phyloP scores from a whole-genome alignment of 2,329 filamentous ascomycete genomes.

The Trichophyton benhamiae region DNA sequence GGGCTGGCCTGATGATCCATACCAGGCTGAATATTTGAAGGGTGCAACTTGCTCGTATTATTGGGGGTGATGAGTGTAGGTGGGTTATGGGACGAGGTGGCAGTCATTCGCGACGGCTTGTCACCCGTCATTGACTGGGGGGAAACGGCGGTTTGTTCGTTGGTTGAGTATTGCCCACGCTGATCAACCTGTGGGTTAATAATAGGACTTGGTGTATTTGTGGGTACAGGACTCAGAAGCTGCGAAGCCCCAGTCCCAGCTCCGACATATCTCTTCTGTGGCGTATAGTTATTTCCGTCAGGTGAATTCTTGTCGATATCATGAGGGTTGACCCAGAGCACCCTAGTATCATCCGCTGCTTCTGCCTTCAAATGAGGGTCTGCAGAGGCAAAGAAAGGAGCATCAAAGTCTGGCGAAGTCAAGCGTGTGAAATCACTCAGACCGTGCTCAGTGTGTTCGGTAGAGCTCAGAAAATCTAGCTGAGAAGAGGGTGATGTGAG shows the following conservation, averaged over 20 bases:
- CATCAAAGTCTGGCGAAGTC: constrained; percentile 7
- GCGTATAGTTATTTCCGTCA: not conserved
- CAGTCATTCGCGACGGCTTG: constrained; percentile 9
- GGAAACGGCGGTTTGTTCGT: not conserved
- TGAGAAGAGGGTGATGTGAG: constrained; percentile 14
- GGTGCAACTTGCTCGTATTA: constrained; percentile 18
- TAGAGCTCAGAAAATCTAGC: constrained; percentile 22
- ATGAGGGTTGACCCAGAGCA: constrained; percentile 8
- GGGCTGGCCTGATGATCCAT: constrained; percentile 29
- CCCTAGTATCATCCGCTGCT: not conserved
- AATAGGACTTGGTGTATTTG: constrained; percentile 21
- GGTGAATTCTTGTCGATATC: constrained; percentile 1
- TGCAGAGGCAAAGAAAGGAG: not conserved
- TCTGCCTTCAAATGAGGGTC: not conserved
- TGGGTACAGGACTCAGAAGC: constrained; percentile 24
- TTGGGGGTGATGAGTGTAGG: constrained; percentile 18
- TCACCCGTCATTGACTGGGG: constrained; percentile 2
- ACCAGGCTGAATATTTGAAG: constrained; percentile 13
- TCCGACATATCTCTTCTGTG: not conserved
- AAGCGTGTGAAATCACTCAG: constrained; percentile 7
- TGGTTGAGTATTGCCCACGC: not conserved
- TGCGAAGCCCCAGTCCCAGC: constrained; percentile 16
- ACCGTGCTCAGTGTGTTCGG: constrained; percentile 19
- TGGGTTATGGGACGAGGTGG: constrained; percentile 9
- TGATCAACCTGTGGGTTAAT: constrained; percentile 15